Base-by-base conservation (phyloP, 176 grass and related monocot species). In the Ensete ventricosum region DNA sequence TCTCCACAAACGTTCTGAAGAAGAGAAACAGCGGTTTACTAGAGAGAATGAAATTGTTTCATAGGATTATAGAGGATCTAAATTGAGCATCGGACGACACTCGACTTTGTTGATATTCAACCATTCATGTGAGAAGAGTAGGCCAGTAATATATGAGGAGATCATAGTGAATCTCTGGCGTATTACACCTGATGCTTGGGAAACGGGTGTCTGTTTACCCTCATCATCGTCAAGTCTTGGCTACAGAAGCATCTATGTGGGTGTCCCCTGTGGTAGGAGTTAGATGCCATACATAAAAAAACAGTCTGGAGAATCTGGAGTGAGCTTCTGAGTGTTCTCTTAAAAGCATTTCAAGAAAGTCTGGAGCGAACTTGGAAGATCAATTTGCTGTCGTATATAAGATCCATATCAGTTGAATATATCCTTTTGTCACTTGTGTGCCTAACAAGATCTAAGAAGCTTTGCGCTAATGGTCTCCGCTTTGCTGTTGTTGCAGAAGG, bases 21-120 rank as follows among this genome's bases (percentile, higher is more conserved):
- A 97, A 84, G 93, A 96, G 83, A 92, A 58, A 43, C 34, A 43
- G 55, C 77, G 76, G 26, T 79, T 89, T 4, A 19, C 50, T 14
- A 64, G 77, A 81, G 79, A 73, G 20, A 51, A 81, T 19, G 59
- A 4, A 59, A 59, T 43, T 43, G 34, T 43, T 43, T 43, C 34
- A 43, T 43, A 43, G 34, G 34, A 43, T 43, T 43, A 43, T 43
- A 43, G 4, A 43, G 34, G 34, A 43, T 43, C 34, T 43, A 43
- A 43, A 43, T 43, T 43, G 55, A 59, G 55, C 14, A 8, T 59
- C n/a, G 55, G 4, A 59, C 55, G 1, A n/a, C 55, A 59, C 55
- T 59, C 8, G 55, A 59, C 55, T 19, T 59, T 59, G 55, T 43
- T 43, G 34, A 43, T 3, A 43, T 43, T 43, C 34, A 43, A 43